These are phyloP conservation scores for Macrolepiota albuminosa DNA, from an alignment of 768 basidiomycete genomes.

Conservation along the genomic window DNA sequence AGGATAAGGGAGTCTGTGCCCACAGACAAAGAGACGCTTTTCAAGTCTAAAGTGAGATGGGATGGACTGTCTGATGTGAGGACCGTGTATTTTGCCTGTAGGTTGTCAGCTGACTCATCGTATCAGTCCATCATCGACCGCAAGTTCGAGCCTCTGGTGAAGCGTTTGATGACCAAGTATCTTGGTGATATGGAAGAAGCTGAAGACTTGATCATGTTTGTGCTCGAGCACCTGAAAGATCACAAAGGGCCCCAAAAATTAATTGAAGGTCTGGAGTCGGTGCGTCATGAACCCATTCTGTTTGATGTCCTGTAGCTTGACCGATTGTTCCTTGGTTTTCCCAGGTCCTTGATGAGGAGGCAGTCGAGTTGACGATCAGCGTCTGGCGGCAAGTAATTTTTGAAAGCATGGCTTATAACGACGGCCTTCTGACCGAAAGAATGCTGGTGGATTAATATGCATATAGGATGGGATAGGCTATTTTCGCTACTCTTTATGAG, in stretches of 20 bases:
- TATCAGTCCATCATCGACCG: constrained; percentile 73
- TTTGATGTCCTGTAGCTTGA: background rate
- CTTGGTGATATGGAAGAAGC: constrained; percentile 85
- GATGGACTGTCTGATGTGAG: constrained; percentile 85
- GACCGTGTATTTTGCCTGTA: constrained; percentile 8
- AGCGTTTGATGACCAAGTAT: constrained; percentile 78
- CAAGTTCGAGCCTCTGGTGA: constrained; percentile 83
- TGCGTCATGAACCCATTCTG: constrained; percentile 36
- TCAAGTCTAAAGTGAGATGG: constrained; percentile 88
- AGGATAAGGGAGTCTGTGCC: constrained; percentile 75
- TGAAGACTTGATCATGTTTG: constrained; percentile 91
- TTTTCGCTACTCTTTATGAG: constrained; percentile 26
- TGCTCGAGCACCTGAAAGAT: constrained; percentile 88
- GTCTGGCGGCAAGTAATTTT: constrained; percentile 94
- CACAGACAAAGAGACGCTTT: constrained; percentile 69
- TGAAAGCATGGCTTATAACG: constrained; percentile 90
- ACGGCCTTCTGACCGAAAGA: constrained; percentile 82
- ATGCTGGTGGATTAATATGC: constrained; percentile 66
- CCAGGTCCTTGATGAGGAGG: constrained; percentile 92
- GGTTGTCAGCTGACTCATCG: constrained; percentile 13
- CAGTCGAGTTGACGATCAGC: constrained; percentile 65
- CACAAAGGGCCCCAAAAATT: constrained; percentile 82
- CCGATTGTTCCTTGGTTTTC: background rate
- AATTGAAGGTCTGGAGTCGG: constrained; percentile 87
- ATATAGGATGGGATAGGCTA: constrained; percentile 16